A percentile compares a stretch with the other conserved stretches of the same genome.
These are phyloP conservation scores for Penstemon eatonii DNA, from an alignment of 257 asterid genomes.

Conservation along the genomic window DNA sequence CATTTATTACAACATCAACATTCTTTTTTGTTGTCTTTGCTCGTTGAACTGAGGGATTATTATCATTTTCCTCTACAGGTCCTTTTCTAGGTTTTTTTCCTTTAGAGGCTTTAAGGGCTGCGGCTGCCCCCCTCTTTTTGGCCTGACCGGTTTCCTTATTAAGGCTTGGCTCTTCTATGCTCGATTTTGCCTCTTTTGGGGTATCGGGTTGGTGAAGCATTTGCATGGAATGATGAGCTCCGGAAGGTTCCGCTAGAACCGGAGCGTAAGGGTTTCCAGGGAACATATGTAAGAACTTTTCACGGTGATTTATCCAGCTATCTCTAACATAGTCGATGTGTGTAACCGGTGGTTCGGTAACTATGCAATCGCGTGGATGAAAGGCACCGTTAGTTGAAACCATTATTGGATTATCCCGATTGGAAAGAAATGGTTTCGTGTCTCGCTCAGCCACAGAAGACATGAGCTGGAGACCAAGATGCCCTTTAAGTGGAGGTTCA, in stretches of 20 bases:
- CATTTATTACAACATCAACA: conserved; percentile 76
- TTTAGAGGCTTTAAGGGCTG: conserved; percentile 62
- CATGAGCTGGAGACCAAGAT: conserved; percentile 87
- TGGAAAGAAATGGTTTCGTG: conserved; percentile 62
- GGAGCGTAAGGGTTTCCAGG: conserved; percentile 59
- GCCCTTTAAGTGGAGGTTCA: conserved; percentile 69
- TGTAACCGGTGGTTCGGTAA: conserved; percentile 57
- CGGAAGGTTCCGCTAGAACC: conserved; percentile 64
- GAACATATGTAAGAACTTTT: conserved; percentile 71
- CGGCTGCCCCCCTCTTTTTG: conserved; percentile 56
- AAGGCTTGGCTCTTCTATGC: conserved; percentile 50
- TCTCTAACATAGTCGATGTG: conserved; percentile 83
- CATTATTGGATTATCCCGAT: conserved; percentile 59
- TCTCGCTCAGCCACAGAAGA: conserved; percentile 71
- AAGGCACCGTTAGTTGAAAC: conserved; percentile 62
- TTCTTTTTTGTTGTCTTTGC: conserved; percentile 71
- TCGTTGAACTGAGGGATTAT: conserved; percentile 48
- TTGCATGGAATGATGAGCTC: conserved; percentile 56
- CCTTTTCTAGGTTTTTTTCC: conserved; percentile 65
- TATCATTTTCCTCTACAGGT: conserved; percentile 57
- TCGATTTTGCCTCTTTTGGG: conserved; percentile 38
- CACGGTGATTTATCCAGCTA: conserved; percentile 80
- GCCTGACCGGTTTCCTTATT: conserved; percentile 52
- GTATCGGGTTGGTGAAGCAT: conserved; percentile 64
- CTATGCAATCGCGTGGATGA: conserved; percentile 59